phyloP scores from a whole-genome alignment of 106 monocot genomes.

The Narthecium ossifragum region DNA sequence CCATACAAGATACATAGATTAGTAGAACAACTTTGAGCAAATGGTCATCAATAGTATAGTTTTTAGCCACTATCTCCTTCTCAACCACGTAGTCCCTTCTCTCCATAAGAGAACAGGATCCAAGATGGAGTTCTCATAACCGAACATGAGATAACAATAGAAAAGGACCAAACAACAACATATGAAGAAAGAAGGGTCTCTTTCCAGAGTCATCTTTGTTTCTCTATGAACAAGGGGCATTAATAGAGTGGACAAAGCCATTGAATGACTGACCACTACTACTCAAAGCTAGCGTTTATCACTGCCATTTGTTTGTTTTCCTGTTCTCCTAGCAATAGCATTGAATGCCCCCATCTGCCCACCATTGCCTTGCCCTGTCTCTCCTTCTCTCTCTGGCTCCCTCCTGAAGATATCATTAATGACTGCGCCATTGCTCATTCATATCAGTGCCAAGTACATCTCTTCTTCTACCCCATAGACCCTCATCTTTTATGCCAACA shows the following conservation, averaged over 20 bases:
- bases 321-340: not conserved
- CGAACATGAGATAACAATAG: not conserved
- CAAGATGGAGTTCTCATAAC: not conserved
- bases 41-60: too few relatives aligned
- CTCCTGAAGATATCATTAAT: constrained; percentile 21
- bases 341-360: constrained; percentile 13
- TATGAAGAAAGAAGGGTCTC: not conserved
- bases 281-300: constrained; percentile 15
- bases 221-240: constrained; percentile 1
- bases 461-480: too few relatives aligned
- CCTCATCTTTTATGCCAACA: too few relatives aligned
- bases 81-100: too few relatives aligned
- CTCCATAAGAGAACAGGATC: not conserved
- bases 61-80: too few relatives aligned
- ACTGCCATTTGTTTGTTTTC: constrained; percentile 1
- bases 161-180: not conserved
- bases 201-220: not conserved
- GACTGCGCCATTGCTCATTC: constrained; percentile 27
- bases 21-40: not conserved
- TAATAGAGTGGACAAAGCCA: constrained; percentile 25
- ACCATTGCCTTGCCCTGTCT: constrained; percentile 3
- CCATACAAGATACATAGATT: not conserved
- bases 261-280: constrained; percentile 14
- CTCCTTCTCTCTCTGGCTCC: constrained; percentile 5
- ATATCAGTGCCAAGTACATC: constrained; percentile 11